Percentiles rank a stretch among this genome's conserved stretches.
phyloP scores from a whole-genome alignment of 2,329 filamentous ascomycete species.

The Colletotrichum nymphaeae region DNA sequence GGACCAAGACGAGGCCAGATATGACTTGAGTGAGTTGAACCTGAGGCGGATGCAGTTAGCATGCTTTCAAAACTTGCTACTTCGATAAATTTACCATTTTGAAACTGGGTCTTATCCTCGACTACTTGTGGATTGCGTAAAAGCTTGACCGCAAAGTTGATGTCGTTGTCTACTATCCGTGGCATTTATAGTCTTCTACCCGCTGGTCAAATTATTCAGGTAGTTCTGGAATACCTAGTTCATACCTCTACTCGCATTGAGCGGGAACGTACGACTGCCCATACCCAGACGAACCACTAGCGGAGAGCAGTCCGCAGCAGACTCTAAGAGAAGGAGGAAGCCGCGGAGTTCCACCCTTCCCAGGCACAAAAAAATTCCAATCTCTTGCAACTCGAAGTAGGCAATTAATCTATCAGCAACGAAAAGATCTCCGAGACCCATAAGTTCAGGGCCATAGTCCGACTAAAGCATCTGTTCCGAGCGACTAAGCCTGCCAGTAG shows the following conservation, averaged over 20 bases:
- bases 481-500: neutral
- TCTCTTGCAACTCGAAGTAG: neutral
- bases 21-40: neutral
- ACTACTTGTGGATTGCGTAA: neutral
- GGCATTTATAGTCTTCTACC: too few species aligned
- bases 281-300: neutral
- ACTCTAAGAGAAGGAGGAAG: neutral
- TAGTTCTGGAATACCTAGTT: neutral
- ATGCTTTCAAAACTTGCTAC: neutral
- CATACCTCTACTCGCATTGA: neutral
- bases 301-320: neutral
- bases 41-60: neutral
- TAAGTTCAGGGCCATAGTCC: neutral
- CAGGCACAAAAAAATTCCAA: too few species aligned
- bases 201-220: too few species aligned
- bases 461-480: neutral
- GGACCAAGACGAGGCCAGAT: neutral
- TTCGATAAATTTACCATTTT: neutral
- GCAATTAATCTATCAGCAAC: neutral
- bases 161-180: too few species aligned
- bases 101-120: neutral
- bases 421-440: neutral
- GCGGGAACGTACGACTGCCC: neutral
- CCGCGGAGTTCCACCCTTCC: neutral
- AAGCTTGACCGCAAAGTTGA: too few species aligned